Conservation (phyloP, 352 stramenopile species). For the Aphanomyces euteiches region DNA sequence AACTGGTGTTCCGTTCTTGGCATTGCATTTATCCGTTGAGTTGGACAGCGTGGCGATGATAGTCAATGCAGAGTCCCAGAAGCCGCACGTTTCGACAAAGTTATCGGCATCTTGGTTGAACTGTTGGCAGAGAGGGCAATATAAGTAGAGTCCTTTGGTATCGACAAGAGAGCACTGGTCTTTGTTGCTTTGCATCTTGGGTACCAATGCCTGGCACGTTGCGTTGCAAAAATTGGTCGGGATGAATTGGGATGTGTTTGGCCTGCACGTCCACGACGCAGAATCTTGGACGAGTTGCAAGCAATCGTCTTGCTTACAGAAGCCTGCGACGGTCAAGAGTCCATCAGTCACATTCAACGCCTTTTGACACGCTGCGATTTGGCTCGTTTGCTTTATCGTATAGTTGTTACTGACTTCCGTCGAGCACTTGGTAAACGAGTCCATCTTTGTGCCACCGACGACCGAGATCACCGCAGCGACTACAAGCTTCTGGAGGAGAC, state of each 20-base stretch:
- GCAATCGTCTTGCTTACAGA: too few relatives aligned
- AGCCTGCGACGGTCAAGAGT: too few relatives aligned
- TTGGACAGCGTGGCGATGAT: neutral
- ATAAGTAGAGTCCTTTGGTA: neutral
- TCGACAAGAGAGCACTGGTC: neutral
- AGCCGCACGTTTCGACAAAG: slow-evolving; percentile 13
- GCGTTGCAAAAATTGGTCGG: neutral
- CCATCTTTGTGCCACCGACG: too few relatives aligned
- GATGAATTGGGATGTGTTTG: neutral
- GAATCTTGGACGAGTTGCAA: too few relatives aligned
- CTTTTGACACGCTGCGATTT: too few relatives aligned
- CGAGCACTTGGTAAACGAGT: too few relatives aligned
- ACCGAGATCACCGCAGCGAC: too few relatives aligned
- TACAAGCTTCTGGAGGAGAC: too few relatives aligned
- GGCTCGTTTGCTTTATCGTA: too few relatives aligned
- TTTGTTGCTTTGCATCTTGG: neutral
- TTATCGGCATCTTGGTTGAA: neutral
- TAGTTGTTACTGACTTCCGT: too few relatives aligned
- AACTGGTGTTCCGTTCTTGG: neutral
- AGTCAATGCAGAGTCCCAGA: slow-evolving; percentile 18
- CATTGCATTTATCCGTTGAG: neutral
- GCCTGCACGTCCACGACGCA: too few relatives aligned
- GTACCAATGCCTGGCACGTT: neutral
- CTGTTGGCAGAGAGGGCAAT: slow-evolving; percentile 11
- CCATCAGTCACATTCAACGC: too few relatives aligned